These are phyloP conservation scores for Paramecium octaurelia DNA, from an alignment of 73 alveolate genomes.

Conservation along the genomic window DNA sequence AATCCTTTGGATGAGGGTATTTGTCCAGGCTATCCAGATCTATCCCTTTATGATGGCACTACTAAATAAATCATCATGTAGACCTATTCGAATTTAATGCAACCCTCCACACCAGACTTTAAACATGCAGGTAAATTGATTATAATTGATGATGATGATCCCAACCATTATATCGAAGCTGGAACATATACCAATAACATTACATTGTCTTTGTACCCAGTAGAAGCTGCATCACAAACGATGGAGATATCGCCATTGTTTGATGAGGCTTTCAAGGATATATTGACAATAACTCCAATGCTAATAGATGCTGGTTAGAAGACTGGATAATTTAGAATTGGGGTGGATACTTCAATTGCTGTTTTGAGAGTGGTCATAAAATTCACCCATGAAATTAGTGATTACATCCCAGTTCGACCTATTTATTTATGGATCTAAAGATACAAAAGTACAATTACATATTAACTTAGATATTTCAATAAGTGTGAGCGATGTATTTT, in stretches of 20 bases:
- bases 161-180: slow-evolving; percentile 28
- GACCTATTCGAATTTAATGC: not conserved
- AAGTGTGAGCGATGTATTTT: not conserved
- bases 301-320: not conserved
- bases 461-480: not conserved
- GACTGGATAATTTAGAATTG: slow-evolving; percentile 14
- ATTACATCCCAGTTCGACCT: slow-evolving; percentile 14
- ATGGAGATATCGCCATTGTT: not conserved
- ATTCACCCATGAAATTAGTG: not conserved
- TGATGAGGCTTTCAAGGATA: not conserved
- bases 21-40: slow-evolving; percentile 59
- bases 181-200: slow-evolving; percentile 36
- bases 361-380: slow-evolving; percentile 24
- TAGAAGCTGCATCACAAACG: not conserved
- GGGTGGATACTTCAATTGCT: slow-evolving; percentile 15
- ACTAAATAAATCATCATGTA: not conserved
- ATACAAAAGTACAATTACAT: not conserved
- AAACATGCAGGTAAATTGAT: slow-evolving; percentile 36
- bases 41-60: slow-evolving; percentile 4
- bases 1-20: slow-evolving; percentile 64
- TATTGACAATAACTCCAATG: slow-evolving; percentile 4
- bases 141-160: slow-evolving; percentile 18
- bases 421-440: slow-evolving; percentile 42
- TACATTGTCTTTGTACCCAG: not conserved
- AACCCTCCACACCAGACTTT: slow-evolving; percentile 20